Evolutionary conservation across 1,284 basidiomycete species (phyloP), one percentile per base, ranked within the genome.

Genomic region (Cutaneotrichosporon sp.): DNA sequence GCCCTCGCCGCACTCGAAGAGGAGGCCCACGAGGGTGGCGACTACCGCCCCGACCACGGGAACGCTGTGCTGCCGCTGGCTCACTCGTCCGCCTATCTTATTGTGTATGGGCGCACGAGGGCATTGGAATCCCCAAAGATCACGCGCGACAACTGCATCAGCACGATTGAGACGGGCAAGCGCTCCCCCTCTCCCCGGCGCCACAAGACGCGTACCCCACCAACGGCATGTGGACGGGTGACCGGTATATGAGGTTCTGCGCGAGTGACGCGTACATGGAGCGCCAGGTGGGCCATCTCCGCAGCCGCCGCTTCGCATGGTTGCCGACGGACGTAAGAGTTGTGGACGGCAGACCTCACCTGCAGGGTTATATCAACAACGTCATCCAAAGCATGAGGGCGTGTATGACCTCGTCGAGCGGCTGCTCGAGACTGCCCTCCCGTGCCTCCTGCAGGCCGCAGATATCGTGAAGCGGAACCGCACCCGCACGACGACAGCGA

Each of bases 321-420:
- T 58, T 63, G 2, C 62, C 62, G 1, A 33, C 51, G 45, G 62
- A 63, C 24, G 62, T 63, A 10, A 55, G 60, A n/a, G 8, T 51
- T 6, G 36, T 27, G 3, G 34, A 16, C n/a, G 36, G 24, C 24
- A 24, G 20, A 11, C 45, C 62, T 24, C 38, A 33, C 43, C 42
- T 63, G 18, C 14, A 27, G n/a, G 50, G 45, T 45, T 63, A 63
- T 46, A 60, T 63, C 51, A 63, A 63, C 58, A 63, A 63, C 31
- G 54, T 63, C 58, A 54, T 24, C 58, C 58, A 3, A 2, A 20
- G 7, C 29, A 29, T 9, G 29, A 5, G 5, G 29, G 5, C 9
- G 29, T 29, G 9, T 29, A 29, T 29, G 29, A 29, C 29, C 29
- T 29, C 29, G 29, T 29, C 9, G 29, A 29, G 29, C 4, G 9